Base-by-base conservation (phyloP, 306 rosid species). In the Prunus mongolica region DNA sequence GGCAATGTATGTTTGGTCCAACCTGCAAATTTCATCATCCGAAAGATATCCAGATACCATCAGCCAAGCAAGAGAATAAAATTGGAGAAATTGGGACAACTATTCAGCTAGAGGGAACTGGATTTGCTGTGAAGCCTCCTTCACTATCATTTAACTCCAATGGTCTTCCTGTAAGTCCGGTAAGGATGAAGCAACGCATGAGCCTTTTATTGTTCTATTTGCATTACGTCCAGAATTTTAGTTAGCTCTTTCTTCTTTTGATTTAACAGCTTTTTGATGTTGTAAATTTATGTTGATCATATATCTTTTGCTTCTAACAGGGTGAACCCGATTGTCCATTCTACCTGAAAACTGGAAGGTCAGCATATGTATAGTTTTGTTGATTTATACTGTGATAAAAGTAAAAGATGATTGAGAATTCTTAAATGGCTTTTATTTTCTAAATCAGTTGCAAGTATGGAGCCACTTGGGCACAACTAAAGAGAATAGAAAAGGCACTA, bases 301-400 rank as follows among this genome's bases (percentile, higher is more conserved):
- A 20, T 80, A 49, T 86, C 19, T 46, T 50, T 61, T 74, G 12
- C 81, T 89, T 78, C 65, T 74, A 73, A 83, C 93, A 95, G 98
- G 93, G 92, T 69, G 97, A 92, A 84, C 91, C 88, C 49, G 96
- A 95, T 84, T 95, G 97, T 74, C 97, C 96, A 78, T 95, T 95
- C 97, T 95, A 92, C 92, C 82, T 95, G 89, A 95, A 95, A 88
- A 95, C 97, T 86, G 96, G 97, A 86, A 95, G 98, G 98, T 92
- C 64, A 81, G 34, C 72, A 19, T 78, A 58, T 75, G 65, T 51
- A 27, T 41, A 58, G 52, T 75, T 41, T 41, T 84, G 38, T 55
- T 79, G 69, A 41, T 68, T 24, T 22, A 44, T 46, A 47, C 58
- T 61, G 25, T 27, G 34, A 25, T 20, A 10, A 32, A 71, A 67